These are phyloP conservation scores for Drechslera avenae DNA, from an alignment of 2,329 filamentous ascomycete genomes.

Conservation along the genomic window DNA sequence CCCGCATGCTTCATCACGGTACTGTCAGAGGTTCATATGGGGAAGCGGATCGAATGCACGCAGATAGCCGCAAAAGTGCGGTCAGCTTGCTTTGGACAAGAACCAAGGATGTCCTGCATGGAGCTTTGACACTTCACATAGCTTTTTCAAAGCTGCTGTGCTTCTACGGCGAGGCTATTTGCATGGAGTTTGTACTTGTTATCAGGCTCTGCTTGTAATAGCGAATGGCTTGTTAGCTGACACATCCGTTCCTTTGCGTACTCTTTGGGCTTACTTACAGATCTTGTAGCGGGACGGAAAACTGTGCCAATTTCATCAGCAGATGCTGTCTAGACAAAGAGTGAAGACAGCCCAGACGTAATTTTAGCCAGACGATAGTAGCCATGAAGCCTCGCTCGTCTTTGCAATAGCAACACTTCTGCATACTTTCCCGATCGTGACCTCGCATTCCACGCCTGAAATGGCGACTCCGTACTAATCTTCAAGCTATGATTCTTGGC, in stretches of 20 bases:
- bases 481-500: background rate
- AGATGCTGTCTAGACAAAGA: no score
- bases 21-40: background rate
- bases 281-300: no score
- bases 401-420: background rate
- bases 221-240: no score
- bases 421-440: background rate
- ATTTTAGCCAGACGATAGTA: background rate
- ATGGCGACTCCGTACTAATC: no score
- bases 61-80: slow-evolving; percentile 2
- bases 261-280: no score
- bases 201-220: no score
- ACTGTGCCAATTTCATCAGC: no score
- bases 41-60: slow-evolving; percentile 1
- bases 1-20: background rate
- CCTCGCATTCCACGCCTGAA: background rate
- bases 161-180: background rate
- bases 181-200: background rate
- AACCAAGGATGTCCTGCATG: background rate
- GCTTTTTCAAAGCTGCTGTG: background rate
- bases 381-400: background rate
- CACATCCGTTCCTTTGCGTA: no score
- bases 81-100: slow-evolving; percentile 2
- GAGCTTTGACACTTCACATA: background rate
- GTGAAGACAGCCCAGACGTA: no score